phyloP scores from a whole-genome alignment of 768 basidiomycete genomes.

The Brasilioporus rufonigricans region DNA sequence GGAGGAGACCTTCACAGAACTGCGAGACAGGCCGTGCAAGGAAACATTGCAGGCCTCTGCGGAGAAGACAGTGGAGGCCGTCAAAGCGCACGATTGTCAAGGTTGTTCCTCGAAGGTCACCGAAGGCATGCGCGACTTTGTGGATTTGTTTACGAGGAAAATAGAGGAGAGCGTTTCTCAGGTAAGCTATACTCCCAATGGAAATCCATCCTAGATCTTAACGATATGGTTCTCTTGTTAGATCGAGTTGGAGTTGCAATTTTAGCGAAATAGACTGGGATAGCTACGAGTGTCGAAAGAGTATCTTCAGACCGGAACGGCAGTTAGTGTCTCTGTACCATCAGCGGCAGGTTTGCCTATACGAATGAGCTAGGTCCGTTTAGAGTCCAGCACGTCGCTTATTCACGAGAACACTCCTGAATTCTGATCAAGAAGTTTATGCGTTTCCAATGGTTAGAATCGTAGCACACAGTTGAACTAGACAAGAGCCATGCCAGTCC shows the following conservation, averaged over 20 bases:
- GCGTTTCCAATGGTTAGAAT: no score
- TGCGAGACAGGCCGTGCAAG: not conserved
- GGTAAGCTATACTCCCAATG: not conserved
- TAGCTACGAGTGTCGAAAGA: not conserved
- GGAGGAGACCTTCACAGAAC: not conserved
- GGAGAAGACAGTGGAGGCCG: slow-evolving; percentile 1
- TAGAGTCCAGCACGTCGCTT: no score
- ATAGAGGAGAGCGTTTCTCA: slow-evolving; percentile 6
- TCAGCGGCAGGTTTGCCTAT: no score
- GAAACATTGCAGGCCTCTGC: not conserved
- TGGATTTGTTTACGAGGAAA: not conserved
- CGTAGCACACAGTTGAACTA: no score
- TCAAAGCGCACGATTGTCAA: not conserved
- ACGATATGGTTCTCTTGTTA: not conserved
- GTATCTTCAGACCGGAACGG: no score
- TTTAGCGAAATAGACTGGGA: not conserved
- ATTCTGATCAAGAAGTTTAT: no score
- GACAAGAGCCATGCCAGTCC: no score
- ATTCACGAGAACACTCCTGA: no score
- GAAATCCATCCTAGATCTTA: not conserved
- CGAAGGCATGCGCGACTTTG: not conserved
- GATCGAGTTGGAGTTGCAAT: not conserved
- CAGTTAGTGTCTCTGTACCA: no score
- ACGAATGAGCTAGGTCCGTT: no score
- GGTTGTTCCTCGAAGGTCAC: not conserved